These are phyloP conservation scores for Geosiphon pyriformis DNA, from an alignment of 192 early-diverging fungal species.

Conservation along the genomic window DNA sequence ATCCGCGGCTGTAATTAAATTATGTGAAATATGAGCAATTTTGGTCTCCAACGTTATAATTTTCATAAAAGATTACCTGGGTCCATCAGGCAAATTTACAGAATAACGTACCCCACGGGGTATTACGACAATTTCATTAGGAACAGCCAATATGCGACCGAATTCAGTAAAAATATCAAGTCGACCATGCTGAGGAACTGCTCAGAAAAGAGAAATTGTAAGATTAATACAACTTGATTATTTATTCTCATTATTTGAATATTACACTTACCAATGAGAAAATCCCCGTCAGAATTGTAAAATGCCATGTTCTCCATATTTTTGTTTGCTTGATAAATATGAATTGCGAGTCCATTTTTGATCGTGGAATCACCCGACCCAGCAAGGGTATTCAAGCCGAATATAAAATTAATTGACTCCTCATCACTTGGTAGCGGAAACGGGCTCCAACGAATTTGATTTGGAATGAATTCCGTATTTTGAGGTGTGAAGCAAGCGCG, in stretches of 20 bases:
- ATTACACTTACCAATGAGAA: slow-evolving; percentile 67
- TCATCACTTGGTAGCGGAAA: slow-evolving; percentile 60
- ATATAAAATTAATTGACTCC: slow-evolving; percentile 67
- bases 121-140: slow-evolving; percentile 91
- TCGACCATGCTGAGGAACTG: slow-evolving; percentile 88
- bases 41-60: too few relatives aligned
- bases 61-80: too few relatives aligned
- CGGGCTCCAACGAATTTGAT: slow-evolving; percentile 91
- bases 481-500: slow-evolving; percentile 50
- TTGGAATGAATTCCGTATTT: slow-evolving; percentile 65
- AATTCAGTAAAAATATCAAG: slow-evolving; percentile 89
- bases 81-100: slow-evolving; percentile 72
- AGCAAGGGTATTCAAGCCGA: slow-evolving; percentile 77
- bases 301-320: slow-evolving; percentile 77
- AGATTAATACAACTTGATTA: not conserved
- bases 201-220: not conserved
- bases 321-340: slow-evolving; percentile 73
- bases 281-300: slow-evolving; percentile 89
- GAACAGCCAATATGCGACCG: slow-evolving; percentile 72
- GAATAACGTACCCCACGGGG: slow-evolving; percentile 87
- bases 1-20: slow-evolving; percentile 62
- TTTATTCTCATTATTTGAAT: not conserved
- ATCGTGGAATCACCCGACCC: slow-evolving; percentile 80
- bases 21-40: too few relatives aligned
- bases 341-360: slow-evolving; percentile 76